phyloP scores from a whole-genome alignment of 164 flowering plant species.

The Litsea cubeba region DNA sequence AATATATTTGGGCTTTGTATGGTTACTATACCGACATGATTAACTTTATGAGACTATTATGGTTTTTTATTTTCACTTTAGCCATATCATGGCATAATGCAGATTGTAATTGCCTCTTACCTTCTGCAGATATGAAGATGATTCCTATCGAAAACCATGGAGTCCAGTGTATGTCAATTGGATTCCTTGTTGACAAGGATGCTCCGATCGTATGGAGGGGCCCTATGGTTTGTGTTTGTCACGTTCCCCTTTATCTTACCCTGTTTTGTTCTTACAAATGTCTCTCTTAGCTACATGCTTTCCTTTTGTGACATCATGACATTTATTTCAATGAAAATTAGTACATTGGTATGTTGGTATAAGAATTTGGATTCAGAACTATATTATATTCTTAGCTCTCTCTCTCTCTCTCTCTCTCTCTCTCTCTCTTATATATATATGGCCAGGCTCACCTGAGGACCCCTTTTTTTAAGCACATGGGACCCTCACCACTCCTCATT shows the following conservation, averaged over 20 bases:
- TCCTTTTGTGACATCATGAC: too few species aligned
- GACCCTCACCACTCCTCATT: too few species aligned
- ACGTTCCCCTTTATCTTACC: not conserved
- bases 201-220: constrained; percentile 97
- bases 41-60: not conserved
- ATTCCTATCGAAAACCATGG: constrained; percentile 86
- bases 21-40: not conserved
- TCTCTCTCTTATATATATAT: too few species aligned
- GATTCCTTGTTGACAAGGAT: constrained; percentile 82
- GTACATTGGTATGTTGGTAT: too few species aligned
- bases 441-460: too few species aligned
- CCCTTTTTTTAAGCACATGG: too few species aligned
- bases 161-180: constrained; percentile 94
- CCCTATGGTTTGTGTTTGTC: constrained; percentile 68
- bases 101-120: constrained; percentile 3
- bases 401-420: too few species aligned
- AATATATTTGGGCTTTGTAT: not conserved
- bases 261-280: too few species aligned
- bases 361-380: too few species aligned
- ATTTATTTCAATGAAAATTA: too few species aligned
- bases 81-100: not conserved
- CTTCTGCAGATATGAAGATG: constrained; percentile 67
- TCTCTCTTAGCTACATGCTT: too few species aligned
- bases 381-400: too few species aligned
- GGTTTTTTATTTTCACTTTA: not conserved